Conservation (phyloP, 768 basidiomycete species). For the Lentinus brumalis region DNA sequence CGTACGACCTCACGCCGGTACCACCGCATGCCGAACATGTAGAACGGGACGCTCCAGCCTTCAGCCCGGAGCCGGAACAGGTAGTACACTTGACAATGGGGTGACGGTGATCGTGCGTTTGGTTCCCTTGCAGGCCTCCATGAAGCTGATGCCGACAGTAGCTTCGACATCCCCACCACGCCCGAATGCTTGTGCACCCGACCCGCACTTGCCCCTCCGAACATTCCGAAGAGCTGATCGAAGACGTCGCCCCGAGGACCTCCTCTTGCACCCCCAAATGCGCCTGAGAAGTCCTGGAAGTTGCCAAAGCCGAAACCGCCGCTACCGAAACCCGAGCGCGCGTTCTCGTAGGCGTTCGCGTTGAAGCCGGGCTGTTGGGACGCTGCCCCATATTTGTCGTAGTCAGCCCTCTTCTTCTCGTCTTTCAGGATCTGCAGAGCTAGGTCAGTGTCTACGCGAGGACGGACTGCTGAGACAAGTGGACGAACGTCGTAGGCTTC, state of each 20-base stretch:
- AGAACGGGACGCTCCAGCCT: constrained; percentile 78
- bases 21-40: constrained; percentile 84
- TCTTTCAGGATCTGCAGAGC: constrained; percentile 80
- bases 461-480: constrained; percentile 4
- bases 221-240: constrained; percentile 75
- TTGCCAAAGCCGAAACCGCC: constrained; percentile 65
- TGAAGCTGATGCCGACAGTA: constrained; percentile 74
- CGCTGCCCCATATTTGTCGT: constrained; percentile 89
- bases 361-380: constrained; percentile 95
- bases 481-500: constrained; percentile 89
- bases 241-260: constrained; percentile 64
- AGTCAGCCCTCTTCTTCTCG: constrained; percentile 87
- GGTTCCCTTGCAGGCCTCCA: constrained; percentile 94
- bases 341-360: constrained; percentile 71
- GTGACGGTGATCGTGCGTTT: constrained; percentile 72
- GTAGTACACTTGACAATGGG: constrained; percentile 79
- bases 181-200: constrained; percentile 39
- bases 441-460: neutral
- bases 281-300: constrained; percentile 69
- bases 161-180: constrained; percentile 86
- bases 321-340: constrained; percentile 49
- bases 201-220: constrained; percentile 45
- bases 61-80: constrained; percentile 87
- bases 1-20: constrained; percentile 84
- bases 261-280: constrained; percentile 48